Evolutionary conservation across 163 green algal species (phyloP).

Genomic region (Coccomyxa subellipsoidea): DNA sequence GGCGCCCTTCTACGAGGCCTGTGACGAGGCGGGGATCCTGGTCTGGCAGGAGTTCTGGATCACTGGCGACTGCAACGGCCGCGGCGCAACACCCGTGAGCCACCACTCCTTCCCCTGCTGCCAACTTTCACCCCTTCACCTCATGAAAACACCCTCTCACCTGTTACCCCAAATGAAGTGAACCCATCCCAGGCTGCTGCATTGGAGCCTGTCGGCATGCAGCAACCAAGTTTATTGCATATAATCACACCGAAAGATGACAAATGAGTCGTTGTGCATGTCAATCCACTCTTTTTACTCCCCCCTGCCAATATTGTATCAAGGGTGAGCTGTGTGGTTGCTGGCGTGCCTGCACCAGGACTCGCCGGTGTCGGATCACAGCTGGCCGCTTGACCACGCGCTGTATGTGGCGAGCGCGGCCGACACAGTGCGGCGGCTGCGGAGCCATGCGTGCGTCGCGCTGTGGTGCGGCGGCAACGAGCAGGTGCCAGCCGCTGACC

Average conservation of each 20-base stretch:
- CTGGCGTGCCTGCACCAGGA: too few species aligned
- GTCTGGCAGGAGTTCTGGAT: conserved; percentile 15
- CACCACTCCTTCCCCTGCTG: background rate
- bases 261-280: too few species aligned
- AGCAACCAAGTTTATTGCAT: too few species aligned
- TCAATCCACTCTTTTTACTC: too few species aligned
- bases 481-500: conserved; percentile 2
- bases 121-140: background rate
- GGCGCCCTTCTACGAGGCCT: background rate
- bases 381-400: conserved; percentile 5
- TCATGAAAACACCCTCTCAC: too few species aligned
- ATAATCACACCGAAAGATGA: too few species aligned
- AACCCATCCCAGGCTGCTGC: too few species aligned
- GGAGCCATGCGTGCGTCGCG: conserved; percentile 3
- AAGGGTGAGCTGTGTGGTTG: too few species aligned
- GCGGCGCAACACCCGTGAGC: conserved; percentile 2
- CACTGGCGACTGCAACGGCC: conserved; percentile 6
- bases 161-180: too few species aligned
- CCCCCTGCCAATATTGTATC: too few species aligned
- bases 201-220: too few species aligned
- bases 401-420: background rate
- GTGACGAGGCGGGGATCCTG: conserved; percentile 2
- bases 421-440: conserved; percentile 3
- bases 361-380: background rate
- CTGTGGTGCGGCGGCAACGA: conserved; percentile 16